A percentile compares a stretch with the other conserved stretches of the same genome.
Conservation (phyloP, 75 land plant genomes). For the Isoetes taiwanensis region DNA sequence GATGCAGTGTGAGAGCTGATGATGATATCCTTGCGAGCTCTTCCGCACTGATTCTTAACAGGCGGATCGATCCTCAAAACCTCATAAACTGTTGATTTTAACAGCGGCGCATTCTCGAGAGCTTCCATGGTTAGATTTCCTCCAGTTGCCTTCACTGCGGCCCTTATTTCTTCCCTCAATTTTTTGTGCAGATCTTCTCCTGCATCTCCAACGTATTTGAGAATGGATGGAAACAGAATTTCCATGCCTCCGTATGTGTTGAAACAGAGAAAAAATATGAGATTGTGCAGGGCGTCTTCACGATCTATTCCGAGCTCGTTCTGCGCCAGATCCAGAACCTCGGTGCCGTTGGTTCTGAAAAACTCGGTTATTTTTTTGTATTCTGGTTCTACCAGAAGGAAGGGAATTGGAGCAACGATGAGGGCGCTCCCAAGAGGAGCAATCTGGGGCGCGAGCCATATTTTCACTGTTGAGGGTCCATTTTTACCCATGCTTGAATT, state of each 20-base stretch:
- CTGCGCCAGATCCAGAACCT: background rate
- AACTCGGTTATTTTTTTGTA: background rate
- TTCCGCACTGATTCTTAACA: background rate
- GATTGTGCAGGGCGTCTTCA: slow-evolving; percentile 38
- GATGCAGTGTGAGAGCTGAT: background rate
- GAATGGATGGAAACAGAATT: background rate
- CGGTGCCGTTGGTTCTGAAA: background rate
- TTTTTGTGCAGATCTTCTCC: background rate
- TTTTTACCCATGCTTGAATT: background rate
- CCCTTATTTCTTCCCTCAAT: background rate
- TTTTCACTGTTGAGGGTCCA: background rate
- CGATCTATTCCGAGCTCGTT: background rate
- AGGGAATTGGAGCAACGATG: background rate
- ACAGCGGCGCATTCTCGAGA: background rate
- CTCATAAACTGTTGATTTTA: background rate
- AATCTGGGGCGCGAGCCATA: background rate
- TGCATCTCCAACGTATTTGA: background rate
- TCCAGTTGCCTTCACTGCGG: background rate
- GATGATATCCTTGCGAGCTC: background rate
- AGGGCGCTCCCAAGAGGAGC: background rate
- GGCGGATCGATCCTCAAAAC: background rate
- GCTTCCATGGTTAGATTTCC: slow-evolving; percentile 10
- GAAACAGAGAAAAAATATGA: slow-evolving; percentile 47
- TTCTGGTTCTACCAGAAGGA: background rate
- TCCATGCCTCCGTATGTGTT: slow-evolving; percentile 31